A percentile compares a stretch with the other conserved stretches of the same genome.
Conservation (phyloP, 768 basidiomycete genomes). For the Leucosporidium scottii region DNA sequence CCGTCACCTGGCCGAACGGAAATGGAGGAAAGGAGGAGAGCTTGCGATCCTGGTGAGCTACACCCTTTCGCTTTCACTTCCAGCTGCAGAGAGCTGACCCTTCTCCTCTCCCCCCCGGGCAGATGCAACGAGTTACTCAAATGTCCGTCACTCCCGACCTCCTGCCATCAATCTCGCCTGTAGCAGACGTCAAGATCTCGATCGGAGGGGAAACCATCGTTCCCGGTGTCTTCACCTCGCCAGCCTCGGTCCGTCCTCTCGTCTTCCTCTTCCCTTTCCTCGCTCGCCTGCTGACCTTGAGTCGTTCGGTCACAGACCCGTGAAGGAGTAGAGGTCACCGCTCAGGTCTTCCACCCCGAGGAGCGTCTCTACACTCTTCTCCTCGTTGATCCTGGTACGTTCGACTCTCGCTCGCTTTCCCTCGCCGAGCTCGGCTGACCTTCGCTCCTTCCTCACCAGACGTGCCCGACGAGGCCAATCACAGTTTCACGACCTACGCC, state of each 20-base stretch:
- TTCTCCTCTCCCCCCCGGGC: background rate
- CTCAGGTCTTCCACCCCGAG: slow-evolving; percentile 74
- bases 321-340: slow-evolving; percentile 57
- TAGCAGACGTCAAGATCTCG: slow-evolving; percentile 64
- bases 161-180: slow-evolving; percentile 62
- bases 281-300: background rate
- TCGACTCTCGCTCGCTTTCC: background rate
- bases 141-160: slow-evolving; percentile 88
- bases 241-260: slow-evolving; percentile 55
- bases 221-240: slow-evolving; percentile 61
- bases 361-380: slow-evolving; percentile 76
- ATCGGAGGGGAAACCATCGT: slow-evolving; percentile 50
- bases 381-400: slow-evolving; percentile 74
- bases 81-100: background rate
- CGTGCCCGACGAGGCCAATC: slow-evolving; percentile 64
- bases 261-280: background rate
- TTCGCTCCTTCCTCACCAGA: slow-evolving; percentile 47
- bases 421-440: slow-evolving; percentile 13
- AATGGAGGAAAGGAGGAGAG: slow-evolving; percentile 75
- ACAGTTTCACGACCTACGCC: slow-evolving; percentile 63
- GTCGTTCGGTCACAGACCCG: slow-evolving; percentile 41
- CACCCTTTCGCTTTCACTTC: background rate
- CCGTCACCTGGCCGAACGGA: slow-evolving; percentile 71
- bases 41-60: slow-evolving; percentile 73
- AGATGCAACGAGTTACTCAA: slow-evolving; percentile 91